phyloP scores from a whole-genome alignment of 306 rosid species.

The Malus orientalis region DNA sequence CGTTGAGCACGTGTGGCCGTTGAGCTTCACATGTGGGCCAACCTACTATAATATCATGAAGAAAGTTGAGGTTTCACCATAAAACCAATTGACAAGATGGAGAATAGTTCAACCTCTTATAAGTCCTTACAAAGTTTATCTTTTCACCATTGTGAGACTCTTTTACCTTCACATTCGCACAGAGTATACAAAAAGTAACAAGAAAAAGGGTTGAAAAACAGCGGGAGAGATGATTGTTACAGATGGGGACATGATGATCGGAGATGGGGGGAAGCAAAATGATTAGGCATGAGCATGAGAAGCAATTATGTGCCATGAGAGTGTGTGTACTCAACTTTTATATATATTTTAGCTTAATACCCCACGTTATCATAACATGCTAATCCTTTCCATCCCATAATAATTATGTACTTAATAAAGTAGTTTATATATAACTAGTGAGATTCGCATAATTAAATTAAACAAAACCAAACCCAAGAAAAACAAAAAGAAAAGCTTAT shows the following conservation, averaged over 20 bases:
- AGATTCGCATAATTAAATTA: neutral
- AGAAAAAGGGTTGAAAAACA: conserved; percentile 18
- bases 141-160: no score
- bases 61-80: no score
- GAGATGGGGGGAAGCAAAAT: conserved; percentile 51
- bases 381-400: neutral
- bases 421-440: neutral
- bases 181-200: neutral
- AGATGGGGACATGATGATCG: conserved; percentile 41
- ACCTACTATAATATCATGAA: no score
- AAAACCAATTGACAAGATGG: no score
- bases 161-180: no score
- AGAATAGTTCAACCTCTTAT: no score
- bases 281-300: conserved; percentile 56
- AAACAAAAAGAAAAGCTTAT: neutral
- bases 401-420: neutral
- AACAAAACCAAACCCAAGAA: neutral
- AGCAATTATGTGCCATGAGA: conserved; percentile 55
- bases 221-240: conserved; percentile 33
- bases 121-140: no score
- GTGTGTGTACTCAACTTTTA: conserved; percentile 25
- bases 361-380: conserved; percentile 17
- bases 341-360: neutral
- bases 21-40: no score
- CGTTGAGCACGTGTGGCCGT: no score